A percentile compares a stretch with the other conserved stretches of the same genome.
Evolutionary conservation across 176 grass and related monocot genomes (phyloP).

Genomic region (Musa itinerans): DNA sequence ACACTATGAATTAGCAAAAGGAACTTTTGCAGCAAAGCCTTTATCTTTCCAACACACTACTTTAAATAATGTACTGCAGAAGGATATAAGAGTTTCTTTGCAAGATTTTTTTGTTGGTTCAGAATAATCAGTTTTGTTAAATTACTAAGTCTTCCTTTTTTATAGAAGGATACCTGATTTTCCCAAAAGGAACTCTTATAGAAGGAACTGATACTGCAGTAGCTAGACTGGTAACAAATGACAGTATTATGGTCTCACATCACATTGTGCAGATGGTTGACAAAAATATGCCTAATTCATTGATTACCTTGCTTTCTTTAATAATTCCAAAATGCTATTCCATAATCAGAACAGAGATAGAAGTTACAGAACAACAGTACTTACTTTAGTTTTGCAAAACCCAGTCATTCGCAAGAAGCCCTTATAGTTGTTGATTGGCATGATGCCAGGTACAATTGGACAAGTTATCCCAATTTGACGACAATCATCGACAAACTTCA

Average conservation of each 20-base stretch:
- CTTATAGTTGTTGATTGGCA: constrained; percentile 91
- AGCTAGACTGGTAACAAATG: neutral
- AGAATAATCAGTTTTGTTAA: neutral
- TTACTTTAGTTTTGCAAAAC: constrained; percentile 89
- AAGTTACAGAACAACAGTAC: neutral
- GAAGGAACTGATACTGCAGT: neutral
- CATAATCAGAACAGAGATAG: neutral
- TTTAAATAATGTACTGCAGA: neutral
- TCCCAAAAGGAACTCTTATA: neutral
- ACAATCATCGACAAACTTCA: constrained; percentile 84
- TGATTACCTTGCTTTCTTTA: too few species aligned
- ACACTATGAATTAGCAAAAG: neutral
- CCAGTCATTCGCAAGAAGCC: constrained; percentile 76
- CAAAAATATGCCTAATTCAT: too few species aligned
- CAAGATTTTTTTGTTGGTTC: neutral
- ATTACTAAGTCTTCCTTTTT: neutral
- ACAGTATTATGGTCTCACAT: neutral
- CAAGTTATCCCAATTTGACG: constrained; percentile 81
- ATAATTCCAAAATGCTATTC: neutral
- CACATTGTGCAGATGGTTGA: neutral
- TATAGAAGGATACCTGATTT: too few species aligned
- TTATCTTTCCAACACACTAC: neutral
- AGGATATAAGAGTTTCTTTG: neutral
- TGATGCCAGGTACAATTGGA: constrained; percentile 89
- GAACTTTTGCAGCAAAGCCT: neutral